These are phyloP conservation scores for Immersiella caudata DNA, from an alignment of 495 filamentous ascomycete species.

Conservation along the genomic window DNA sequence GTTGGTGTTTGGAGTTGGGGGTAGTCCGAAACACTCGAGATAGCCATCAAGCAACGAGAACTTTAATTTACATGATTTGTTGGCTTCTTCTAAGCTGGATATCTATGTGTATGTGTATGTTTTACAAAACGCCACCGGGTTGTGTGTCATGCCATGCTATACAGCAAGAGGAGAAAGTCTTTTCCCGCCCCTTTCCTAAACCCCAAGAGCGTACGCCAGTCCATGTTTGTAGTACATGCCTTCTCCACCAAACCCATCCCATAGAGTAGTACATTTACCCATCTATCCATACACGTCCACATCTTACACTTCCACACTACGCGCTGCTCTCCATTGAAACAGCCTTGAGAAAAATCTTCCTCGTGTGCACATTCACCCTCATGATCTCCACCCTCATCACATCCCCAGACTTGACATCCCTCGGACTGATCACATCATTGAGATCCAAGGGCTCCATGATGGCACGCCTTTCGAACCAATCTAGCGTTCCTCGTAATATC, in stretches of 20 bases:
- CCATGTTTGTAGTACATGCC: neutral
- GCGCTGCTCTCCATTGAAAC: slow-evolving; percentile 26
- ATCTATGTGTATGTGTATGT: too few species aligned
- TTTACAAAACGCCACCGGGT: too few species aligned
- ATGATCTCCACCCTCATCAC: slow-evolving; percentile 62
- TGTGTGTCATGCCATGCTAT: too few species aligned
- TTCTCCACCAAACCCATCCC: too few species aligned
- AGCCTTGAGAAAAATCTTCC: slow-evolving; percentile 56
- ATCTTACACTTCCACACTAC: neutral
- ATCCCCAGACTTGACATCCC: slow-evolving; percentile 50
- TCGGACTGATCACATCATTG: slow-evolving; percentile 33
- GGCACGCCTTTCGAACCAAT: slow-evolving; percentile 46
- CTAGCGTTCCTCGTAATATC: slow-evolving; percentile 34
- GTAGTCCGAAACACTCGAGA: too few species aligned
- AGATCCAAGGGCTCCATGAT: slow-evolving; percentile 37
- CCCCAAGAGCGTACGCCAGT: neutral
- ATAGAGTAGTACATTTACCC: neutral
- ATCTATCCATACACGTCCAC: slow-evolving; percentile 1
- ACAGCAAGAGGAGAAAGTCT: too few species aligned
- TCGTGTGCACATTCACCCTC: slow-evolving; percentile 56
- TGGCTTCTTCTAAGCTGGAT: too few species aligned
- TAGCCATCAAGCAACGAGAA: too few species aligned
- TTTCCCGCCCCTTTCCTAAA: too few species aligned
- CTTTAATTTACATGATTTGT: too few species aligned
- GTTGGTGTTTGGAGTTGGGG: too few species aligned